phyloP scores from a whole-genome alignment of 2,329 filamentous ascomycete species.

The Dactylellina parvicollis region DNA sequence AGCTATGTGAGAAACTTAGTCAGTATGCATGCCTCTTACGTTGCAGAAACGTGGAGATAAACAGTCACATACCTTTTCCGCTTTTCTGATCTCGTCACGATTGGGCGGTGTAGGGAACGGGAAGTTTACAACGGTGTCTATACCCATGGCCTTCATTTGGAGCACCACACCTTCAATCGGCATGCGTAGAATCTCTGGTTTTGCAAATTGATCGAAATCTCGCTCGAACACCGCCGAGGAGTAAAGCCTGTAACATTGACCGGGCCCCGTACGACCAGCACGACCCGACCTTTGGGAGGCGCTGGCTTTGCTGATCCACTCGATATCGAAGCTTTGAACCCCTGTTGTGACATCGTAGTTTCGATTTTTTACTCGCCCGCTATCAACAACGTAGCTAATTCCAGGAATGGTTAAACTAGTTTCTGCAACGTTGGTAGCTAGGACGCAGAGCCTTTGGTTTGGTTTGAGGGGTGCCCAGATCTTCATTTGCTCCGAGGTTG shows the following conservation, averaged over 20 bases:
- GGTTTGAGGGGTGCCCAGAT: constrained; percentile 89
- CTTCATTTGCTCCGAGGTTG: constrained; percentile 86
- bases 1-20: constrained; percentile 64
- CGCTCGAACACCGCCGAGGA: constrained; percentile 93
- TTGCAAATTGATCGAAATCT: constrained; percentile 84
- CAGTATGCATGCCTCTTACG: constrained; percentile 6
- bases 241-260: constrained; percentile 94
- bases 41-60: background rate
- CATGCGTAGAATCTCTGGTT: constrained; percentile 88
- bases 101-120: constrained; percentile 94
- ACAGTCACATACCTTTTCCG: constrained; percentile 69
- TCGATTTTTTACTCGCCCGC: constrained; percentile 89
- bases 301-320: constrained; percentile 97
- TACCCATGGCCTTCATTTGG: constrained; percentile 92
- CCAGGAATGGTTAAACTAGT: constrained; percentile 97
- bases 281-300: constrained; percentile 90
- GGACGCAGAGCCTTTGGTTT: constrained; percentile 82
- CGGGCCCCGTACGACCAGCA: constrained; percentile 92
- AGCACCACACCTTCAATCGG: constrained; percentile 92
- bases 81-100: constrained; percentile 76
- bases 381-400: constrained; percentile 94
- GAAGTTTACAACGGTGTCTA: constrained; percentile 90
- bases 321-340: constrained; percentile 93
- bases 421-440: constrained; percentile 96
- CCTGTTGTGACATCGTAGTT: constrained; percentile 87